phyloP scores from a whole-genome alignment of 495 filamentous ascomycete species.

The Trichoderma asperelloides region DNA sequence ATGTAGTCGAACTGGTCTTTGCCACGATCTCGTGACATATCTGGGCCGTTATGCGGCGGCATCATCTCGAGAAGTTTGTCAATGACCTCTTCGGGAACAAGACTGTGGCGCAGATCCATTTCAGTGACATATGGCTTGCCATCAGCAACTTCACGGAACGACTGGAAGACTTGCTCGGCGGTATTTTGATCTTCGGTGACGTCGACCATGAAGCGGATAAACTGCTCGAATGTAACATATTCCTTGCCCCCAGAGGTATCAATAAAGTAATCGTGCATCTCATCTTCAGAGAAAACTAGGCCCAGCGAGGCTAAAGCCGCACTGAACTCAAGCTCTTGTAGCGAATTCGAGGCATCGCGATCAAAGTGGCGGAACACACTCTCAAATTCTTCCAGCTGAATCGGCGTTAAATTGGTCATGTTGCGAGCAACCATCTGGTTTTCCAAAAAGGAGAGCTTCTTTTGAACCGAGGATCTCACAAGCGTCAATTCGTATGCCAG shows the following conservation, averaged over 20 bases:
- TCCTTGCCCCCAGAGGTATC: constrained; percentile 65
- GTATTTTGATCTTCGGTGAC: constrained; percentile 98
- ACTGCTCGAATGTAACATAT: constrained; percentile 93
- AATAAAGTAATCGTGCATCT: constrained; percentile 89
- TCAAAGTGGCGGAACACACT: constrained; percentile 97
- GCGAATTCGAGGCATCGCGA: constrained; percentile 77
- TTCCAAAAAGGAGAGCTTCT: constrained; percentile 92
- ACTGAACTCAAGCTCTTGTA: constrained; percentile 92
- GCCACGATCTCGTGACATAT: constrained; percentile 68
- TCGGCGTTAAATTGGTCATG: constrained; percentile 98
- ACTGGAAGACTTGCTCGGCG: constrained; percentile 95
- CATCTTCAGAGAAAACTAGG: constrained; percentile 86
- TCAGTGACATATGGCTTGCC: constrained; percentile 98
- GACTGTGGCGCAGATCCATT: constrained; percentile 85
- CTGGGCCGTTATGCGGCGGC: constrained; percentile 69
- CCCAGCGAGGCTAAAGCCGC: constrained; percentile 89
- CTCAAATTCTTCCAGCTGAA: constrained; percentile 97
- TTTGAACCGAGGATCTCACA: constrained; percentile 80
- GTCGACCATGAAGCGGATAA: constrained; percentile 97
- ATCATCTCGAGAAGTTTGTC: constrained; percentile 84
- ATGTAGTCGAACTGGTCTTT: constrained; percentile 83
- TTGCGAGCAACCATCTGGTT: constrained; percentile 93
- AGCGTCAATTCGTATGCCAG: constrained; percentile 87
- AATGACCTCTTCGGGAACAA: constrained; percentile 92
- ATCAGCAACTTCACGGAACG: constrained; percentile 93